A percentile compares a stretch with the other conserved stretches of the same genome.
Evolutionary conservation across 148 eudicot species (phyloP).

Genomic region (Fagopyrum tataricum): DNA sequence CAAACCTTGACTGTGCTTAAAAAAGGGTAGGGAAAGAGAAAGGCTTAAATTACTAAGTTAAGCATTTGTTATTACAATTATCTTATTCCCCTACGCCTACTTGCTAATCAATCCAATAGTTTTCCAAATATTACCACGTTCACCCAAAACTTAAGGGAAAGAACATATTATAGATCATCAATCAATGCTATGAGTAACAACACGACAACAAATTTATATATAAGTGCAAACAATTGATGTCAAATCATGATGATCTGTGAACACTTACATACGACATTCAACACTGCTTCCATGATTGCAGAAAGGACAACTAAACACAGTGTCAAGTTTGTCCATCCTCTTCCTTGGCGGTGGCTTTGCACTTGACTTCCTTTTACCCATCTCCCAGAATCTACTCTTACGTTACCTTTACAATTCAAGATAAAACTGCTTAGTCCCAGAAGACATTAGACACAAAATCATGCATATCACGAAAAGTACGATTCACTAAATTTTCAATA

Average conservation of each 20-base stretch:
- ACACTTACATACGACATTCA: slow-evolving; percentile 50
- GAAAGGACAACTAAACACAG: slow-evolving; percentile 54
- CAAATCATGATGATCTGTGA: not conserved
- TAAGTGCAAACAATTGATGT: not conserved
- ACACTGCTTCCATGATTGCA: slow-evolving; percentile 51
- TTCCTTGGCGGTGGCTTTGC: slow-evolving; percentile 59
- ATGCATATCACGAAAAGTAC: not conserved
- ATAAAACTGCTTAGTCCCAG: not conserved
- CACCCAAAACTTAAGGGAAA: too few species aligned
- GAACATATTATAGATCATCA: not conserved
- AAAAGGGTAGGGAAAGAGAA: not conserved
- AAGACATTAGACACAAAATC: not conserved
- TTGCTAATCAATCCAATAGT: too few species aligned
- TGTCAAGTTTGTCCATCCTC: slow-evolving; percentile 54
- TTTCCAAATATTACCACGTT: too few species aligned
- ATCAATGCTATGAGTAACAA: not conserved
- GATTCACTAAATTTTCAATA: not conserved
- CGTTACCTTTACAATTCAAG: not conserved
- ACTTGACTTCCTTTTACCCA: slow-evolving; percentile 65
- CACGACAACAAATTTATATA: not conserved
- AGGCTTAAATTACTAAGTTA: not conserved
- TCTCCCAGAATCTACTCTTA: slow-evolving; percentile 13
- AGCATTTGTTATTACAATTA: not conserved
- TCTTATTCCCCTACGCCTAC: not conserved
- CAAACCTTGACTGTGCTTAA: not conserved